These are phyloP conservation scores for Yamadazyma atmosphaerica DNA, from an alignment of 1,139 yeast species.

Conservation along the genomic window DNA sequence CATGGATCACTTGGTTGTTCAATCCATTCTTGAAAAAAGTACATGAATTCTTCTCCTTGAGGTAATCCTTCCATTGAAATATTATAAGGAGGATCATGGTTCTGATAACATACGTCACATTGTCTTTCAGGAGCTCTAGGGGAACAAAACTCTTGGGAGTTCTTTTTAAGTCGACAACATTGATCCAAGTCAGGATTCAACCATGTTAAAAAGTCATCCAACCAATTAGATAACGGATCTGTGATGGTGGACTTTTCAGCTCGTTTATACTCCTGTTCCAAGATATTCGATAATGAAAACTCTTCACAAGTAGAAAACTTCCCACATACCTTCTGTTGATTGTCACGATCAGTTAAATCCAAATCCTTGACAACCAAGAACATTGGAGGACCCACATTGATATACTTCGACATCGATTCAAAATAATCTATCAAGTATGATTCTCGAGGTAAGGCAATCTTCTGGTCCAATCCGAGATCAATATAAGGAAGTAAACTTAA, in stretches of 20 bases:
- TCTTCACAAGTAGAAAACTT: slow-evolving; percentile 81
- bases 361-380: slow-evolving; percentile 73
- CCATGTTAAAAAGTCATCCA: slow-evolving; percentile 88
- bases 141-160: slow-evolving; percentile 48
- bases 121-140: slow-evolving; percentile 69
- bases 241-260: slow-evolving; percentile 62
- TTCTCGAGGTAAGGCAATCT: slow-evolving; percentile 79
- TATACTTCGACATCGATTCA: slow-evolving; percentile 67
- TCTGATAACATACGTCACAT: slow-evolving; percentile 69
- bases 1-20: slow-evolving; percentile 85
- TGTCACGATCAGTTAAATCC: slow-evolving; percentile 57
- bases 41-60: slow-evolving; percentile 69
- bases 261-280: slow-evolving; percentile 83
- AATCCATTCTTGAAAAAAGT: slow-evolving; percentile 79
- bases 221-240: slow-evolving; percentile 89
- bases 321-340: slow-evolving; percentile 82
- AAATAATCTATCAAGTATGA: slow-evolving; percentile 83
- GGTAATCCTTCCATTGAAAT: slow-evolving; percentile 85
- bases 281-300: slow-evolving; percentile 74
- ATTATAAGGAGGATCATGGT: slow-evolving; percentile 61
- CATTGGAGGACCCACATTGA: slow-evolving; percentile 90
- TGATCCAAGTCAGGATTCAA: slow-evolving; percentile 82
- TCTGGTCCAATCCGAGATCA: slow-evolving; percentile 81
- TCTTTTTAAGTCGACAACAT: slow-evolving; percentile 73
- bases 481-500: slow-evolving; percentile 68